Conservation (phyloP, 768 basidiomycete genomes). For the Rhodotorula kratochvilovae region DNA sequence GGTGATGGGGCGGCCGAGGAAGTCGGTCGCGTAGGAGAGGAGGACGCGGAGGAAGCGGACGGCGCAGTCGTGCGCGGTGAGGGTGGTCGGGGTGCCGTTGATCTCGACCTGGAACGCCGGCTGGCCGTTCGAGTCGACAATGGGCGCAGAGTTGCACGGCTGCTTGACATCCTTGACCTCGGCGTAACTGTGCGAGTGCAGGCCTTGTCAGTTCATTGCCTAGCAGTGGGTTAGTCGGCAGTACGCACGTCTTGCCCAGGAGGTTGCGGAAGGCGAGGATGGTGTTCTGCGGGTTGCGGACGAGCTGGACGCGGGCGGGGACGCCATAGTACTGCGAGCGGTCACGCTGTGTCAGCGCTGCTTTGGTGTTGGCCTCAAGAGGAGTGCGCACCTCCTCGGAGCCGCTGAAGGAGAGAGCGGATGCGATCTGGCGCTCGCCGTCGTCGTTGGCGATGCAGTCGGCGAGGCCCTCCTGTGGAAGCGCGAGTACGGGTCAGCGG, state of each 20-base stretch:
- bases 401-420: constrained; percentile 70
- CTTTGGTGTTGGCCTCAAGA: too few species aligned
- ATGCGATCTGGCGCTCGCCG: constrained; percentile 95
- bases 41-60: constrained; percentile 80
- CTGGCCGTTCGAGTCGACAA: constrained; percentile 64
- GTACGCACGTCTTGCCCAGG: constrained; percentile 76
- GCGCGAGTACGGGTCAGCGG: constrained; percentile 1
- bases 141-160: constrained; percentile 55
- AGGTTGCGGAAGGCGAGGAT: constrained; percentile 92
- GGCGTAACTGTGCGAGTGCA: constrained; percentile 31
- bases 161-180: constrained; percentile 42
- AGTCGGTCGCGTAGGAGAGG: constrained; percentile 80
- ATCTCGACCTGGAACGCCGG: constrained; percentile 55
- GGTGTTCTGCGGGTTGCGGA: constrained; percentile 90
- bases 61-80: constrained; percentile 77
- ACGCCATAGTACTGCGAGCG: constrained; percentile 99
- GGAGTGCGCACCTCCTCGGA: too few species aligned
- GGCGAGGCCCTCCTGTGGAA: constrained; percentile 71
- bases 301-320: constrained; percentile 86
- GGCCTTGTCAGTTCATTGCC: too few species aligned
- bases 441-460: constrained; percentile 98
- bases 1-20: constrained; percentile 64
- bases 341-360: too few species aligned
- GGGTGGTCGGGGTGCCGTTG: constrained; percentile 53
- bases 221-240: too few species aligned